Percentiles rank a stretch among this genome's conserved stretches.
phyloP scores from a whole-genome alignment of 257 asterid species.

The Coffea eugenioides region DNA sequence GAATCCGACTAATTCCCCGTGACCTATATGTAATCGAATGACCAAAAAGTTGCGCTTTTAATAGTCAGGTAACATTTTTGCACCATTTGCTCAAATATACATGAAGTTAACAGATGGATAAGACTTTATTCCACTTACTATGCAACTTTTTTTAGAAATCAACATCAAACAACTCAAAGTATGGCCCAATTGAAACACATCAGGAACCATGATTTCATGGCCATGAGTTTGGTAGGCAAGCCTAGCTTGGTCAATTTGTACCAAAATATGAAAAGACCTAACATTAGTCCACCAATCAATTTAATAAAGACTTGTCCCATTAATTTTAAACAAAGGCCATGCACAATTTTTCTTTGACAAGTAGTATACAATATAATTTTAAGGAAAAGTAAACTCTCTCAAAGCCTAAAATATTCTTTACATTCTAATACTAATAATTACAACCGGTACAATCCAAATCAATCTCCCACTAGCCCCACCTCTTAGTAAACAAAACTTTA shows the following conservation, averaged over 20 bases:
- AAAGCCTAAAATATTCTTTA: background rate
- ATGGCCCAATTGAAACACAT: background rate
- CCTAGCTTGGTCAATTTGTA: background rate
- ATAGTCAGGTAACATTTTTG: too few relatives aligned
- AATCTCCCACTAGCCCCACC: background rate
- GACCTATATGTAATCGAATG: too few relatives aligned
- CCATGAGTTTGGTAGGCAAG: background rate
- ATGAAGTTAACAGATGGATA: too few relatives aligned
- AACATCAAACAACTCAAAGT: background rate
- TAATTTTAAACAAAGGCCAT: background rate
- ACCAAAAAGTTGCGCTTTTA: too few relatives aligned
- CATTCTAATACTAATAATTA: background rate
- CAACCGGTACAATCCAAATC: background rate
- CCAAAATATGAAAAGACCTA: background rate
- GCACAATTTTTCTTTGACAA: background rate
- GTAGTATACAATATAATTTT: background rate
- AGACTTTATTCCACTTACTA: too few relatives aligned
- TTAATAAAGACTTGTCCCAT: too few relatives aligned
- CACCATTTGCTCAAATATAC: too few relatives aligned
- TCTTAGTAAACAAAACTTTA: background rate
- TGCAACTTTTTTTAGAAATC: background rate
- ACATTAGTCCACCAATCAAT: too few relatives aligned
- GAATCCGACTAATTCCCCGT: too few relatives aligned
- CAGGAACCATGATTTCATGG: background rate
- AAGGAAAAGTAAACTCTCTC: background rate